phyloP scores from a whole-genome alignment of 345 rosid genomes.

The Moringa oleifera region DNA sequence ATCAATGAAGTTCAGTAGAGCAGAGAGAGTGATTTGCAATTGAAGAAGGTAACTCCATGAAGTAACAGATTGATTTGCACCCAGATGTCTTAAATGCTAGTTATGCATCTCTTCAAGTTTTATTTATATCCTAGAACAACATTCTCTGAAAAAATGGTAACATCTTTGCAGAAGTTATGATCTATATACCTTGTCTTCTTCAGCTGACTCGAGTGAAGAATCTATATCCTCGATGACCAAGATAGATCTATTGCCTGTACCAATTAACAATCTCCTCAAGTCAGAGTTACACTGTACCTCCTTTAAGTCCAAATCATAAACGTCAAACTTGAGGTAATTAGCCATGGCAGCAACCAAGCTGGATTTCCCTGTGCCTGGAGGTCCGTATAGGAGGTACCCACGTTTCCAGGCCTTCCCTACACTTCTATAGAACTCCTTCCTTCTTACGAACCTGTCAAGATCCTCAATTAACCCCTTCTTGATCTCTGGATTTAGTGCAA shows the following conservation, averaged over 20 bases:
- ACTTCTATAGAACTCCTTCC: constrained; percentile 19
- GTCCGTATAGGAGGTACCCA: constrained; percentile 25
- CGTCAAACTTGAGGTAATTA: constrained; percentile 20
- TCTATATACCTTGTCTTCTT: not conserved
- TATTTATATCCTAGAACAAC: too few relatives aligned
- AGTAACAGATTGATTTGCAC: too few relatives aligned
- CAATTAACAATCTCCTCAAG: constrained; percentile 19
- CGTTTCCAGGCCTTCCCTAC: constrained; percentile 32
- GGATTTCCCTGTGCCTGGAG: constrained; percentile 30
- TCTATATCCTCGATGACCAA: constrained; percentile 33
- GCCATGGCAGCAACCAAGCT: constrained; percentile 33
- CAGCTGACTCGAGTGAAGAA: constrained; percentile 22
- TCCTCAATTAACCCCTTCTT: constrained; percentile 27
- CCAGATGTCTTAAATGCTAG: too few relatives aligned
- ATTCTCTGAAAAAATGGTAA: too few relatives aligned
- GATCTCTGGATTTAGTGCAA: constrained; percentile 21
- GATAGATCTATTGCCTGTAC: constrained; percentile 24
- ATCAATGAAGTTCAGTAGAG: constrained; percentile 25
- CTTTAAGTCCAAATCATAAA: constrained; percentile 25
- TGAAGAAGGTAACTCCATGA: constrained; percentile 1
- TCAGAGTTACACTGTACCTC: constrained; percentile 18
- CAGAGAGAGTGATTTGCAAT: constrained; percentile 20
- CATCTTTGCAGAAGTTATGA: too few relatives aligned
- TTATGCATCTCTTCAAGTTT: constrained; percentile 9
- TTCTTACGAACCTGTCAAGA: constrained; percentile 27